Base-by-base conservation (phyloP, 179 eudicot genomes). In the Nepenthes alata region DNA sequence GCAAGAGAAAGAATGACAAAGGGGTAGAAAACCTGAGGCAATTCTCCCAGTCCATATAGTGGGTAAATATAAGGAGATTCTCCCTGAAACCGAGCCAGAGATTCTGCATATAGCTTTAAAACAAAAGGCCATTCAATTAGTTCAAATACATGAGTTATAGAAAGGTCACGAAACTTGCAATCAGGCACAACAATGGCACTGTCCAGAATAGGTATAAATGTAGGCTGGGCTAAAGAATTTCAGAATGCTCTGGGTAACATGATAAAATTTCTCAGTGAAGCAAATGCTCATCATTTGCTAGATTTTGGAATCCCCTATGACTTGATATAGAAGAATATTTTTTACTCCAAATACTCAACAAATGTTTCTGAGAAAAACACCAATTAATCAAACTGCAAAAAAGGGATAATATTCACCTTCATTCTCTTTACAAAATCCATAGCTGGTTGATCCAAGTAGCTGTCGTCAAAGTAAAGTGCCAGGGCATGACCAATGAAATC, bases 51-150 rank as follows among this genome's bases (percentile, higher is more conserved):
- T 35, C 96, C 96, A 77, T 85, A 88, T 67, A 88, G 47, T 9
- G 93, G 93, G 63, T 88, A 88, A 11, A 88, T 88, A 71, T 88
- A 88, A 60, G 96, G 96, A 9, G 96, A 88, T 61, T 83, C 84
- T 68, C 85, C 82, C 72, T 83, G 87, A 60, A 85, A 88, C 38
- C 96, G 89, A 37, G 96, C 96, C 72, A 88, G 63, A 25, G 96
- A 88, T 70, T 88, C 89, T 62, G 89, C 85, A 73, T 25, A 25
- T 7, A 88, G 79, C 96, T 88, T 38, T 74, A n/a, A 48, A 38
- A 59, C 63, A 59, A 41, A 60, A 61, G 47, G 25, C 25, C 25
- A 25, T 25, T 25, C 25, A 25, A 25, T 25, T 25, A 25, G 25
- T 25, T 25, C 25, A 25, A 25, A 35, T 55, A 14, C 3, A 14